Evolutionary conservation across 345 rosid species (phyloP).

Genomic region (Mercurialis annua): DNA sequence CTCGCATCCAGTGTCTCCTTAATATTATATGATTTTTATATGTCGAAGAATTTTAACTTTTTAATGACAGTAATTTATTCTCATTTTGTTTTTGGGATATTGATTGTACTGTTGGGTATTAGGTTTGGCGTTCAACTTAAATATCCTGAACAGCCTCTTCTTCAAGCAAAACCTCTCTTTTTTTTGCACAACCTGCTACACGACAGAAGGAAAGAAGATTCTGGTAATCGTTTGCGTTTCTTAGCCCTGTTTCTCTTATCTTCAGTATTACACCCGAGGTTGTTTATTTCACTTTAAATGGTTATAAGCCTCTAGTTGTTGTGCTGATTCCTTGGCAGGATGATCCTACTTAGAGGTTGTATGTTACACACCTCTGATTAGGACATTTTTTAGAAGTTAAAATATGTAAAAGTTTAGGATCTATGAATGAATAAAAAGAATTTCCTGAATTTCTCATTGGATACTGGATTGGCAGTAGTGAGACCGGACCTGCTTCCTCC

Average conservation of each 20-base stretch:
- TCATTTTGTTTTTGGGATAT: constrained; percentile 6
- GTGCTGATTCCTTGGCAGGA: too few relatives aligned
- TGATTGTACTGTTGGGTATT: constrained; percentile 24
- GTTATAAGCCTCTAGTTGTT: neutral
- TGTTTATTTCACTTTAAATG: neutral
- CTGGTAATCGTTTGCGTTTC: constrained; percentile 43
- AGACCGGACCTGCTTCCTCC: neutral
- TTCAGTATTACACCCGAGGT: neutral
- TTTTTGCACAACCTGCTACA: constrained; percentile 73
- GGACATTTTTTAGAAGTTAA: too few relatives aligned
- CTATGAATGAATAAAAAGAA: too few relatives aligned
- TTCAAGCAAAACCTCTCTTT: constrained; percentile 70
- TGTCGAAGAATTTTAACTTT: neutral
- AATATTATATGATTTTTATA: neutral
- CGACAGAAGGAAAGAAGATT: constrained; percentile 50
- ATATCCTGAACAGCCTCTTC: constrained; percentile 65
- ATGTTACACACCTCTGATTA: too few relatives aligned
- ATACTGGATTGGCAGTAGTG: neutral
- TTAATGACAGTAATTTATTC: neutral
- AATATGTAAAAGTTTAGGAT: too few relatives aligned
- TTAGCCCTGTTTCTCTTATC: constrained; percentile 10
- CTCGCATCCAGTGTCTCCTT: neutral
- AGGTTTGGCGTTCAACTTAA: constrained; percentile 63
- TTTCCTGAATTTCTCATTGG: neutral
- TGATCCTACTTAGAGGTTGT: too few relatives aligned